phyloP scores from a whole-genome alignment of 345 rosid genomes.

The Excoecaria agallocha region DNA sequence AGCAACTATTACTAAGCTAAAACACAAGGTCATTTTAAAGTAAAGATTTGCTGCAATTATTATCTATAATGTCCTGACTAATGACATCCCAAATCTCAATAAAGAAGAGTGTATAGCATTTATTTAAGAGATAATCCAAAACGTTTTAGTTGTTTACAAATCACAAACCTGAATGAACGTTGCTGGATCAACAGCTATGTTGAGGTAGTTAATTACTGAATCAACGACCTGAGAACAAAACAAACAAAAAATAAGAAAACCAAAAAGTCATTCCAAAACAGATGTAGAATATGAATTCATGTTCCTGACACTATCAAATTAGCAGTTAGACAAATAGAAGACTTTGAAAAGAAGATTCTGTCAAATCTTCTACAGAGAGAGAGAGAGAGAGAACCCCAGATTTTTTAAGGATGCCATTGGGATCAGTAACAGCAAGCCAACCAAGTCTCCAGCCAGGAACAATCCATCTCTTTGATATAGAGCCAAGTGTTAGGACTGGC shows the following conservation, averaged over 20 bases:
- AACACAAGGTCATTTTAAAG: background rate
- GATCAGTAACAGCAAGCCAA: slow-evolving; percentile 25
- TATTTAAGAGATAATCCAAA: too few species aligned
- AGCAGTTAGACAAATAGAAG: background rate
- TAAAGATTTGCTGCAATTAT: background rate
- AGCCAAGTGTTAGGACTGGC: slow-evolving; percentile 26
- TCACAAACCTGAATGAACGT: slow-evolving; percentile 52
- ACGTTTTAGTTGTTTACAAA: background rate
- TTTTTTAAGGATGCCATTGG: slow-evolving; percentile 19
- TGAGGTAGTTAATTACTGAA: slow-evolving; percentile 36
- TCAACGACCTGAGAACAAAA: slow-evolving; percentile 36
- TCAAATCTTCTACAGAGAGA: background rate
- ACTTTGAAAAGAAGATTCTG: background rate
- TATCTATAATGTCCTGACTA: too few species aligned
- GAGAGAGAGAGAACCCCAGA: slow-evolving; percentile 18
- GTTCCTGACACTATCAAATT: background rate
- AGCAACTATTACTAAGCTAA: slow-evolving; percentile 2
- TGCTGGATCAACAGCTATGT: slow-evolving; percentile 37
- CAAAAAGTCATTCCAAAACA: background rate
- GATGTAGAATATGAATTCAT: background rate
- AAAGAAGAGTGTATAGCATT: background rate
- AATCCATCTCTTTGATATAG: slow-evolving; percentile 30
- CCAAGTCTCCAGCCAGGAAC: slow-evolving; percentile 36
- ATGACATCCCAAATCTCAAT: background rate
- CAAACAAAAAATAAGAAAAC: background rate